Base-by-base conservation (phyloP, 768 basidiomycete genomes). In the Pisolithus marmoratus region DNA sequence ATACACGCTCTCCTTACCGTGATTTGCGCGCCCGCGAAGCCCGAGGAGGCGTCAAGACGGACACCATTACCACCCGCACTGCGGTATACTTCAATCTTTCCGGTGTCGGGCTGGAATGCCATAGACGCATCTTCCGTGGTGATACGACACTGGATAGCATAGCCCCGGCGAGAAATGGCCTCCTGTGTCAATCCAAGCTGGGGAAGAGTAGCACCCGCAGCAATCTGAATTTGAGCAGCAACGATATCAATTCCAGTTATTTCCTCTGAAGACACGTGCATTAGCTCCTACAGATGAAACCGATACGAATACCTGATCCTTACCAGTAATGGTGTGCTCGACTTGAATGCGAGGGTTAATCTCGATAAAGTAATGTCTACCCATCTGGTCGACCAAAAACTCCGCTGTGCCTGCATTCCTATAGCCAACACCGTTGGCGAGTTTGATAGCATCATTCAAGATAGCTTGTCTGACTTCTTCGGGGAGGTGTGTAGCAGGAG, bases 291-390 rank as follows among this genome's bases (percentile, higher is more conserved):
- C 41, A 58, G 20, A 29, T 34, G 22, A 12, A 23, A 12, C 36
- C 40, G 15, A 15, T 47, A 42, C 38, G 26, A 17, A 51, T 2
- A 3, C 12, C 27, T 29, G 17, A 51, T 38, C 67, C 74, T 48
- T 58, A 91, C 93, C 93, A 54, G 96, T 97, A 68, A 98, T 97
- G 51, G 96, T 98, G 72, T 98, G 96, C 67, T 98, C 96, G 72
- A 99, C 96, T 71, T 99, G 96, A 63, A 99, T 97, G 74, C 96
- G 93, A 27, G 96, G 94, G 71, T 97, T 97, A 62, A 99, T 97
- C 72, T 99, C 96, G 64, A 99, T 98, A 74, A 99, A 98, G 73
- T 98, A 98, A 71, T 96, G 93, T 60, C 94, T 80, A 61, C 91
- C 93, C 77, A 88, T 83, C 66, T 94, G 90, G 71, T 98, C 96